Evolutionary conservation across 106 monocot species (phyloP).

Genomic region (Phalaenopsis aphrodite): DNA sequence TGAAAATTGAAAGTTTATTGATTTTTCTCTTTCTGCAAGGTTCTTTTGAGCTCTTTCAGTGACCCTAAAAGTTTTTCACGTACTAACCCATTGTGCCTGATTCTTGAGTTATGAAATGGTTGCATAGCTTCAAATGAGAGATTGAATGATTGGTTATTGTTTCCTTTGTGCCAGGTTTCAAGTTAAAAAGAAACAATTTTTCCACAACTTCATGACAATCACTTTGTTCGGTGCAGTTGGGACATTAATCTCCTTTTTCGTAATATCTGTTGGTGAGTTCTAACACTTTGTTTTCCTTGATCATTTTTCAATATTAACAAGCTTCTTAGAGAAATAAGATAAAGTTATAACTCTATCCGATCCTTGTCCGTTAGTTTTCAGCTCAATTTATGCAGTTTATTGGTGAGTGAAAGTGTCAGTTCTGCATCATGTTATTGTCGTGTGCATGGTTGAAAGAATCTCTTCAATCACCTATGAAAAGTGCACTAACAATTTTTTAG

Average conservation of each 20-base stretch:
- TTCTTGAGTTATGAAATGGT: neutral
- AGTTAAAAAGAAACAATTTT: constrained; percentile 98
- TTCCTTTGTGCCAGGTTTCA: constrained; percentile 64
- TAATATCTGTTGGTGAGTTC: constrained; percentile 61
- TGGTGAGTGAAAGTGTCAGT: neutral
- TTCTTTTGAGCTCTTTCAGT: neutral
- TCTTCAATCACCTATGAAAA: neutral
- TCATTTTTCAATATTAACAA: neutral
- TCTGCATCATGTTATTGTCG: neutral
- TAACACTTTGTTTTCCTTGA: neutral
- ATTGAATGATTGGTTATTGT: neutral
- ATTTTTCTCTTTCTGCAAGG: neutral
- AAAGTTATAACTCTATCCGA: neutral
- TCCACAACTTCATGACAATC: constrained; percentile 96
- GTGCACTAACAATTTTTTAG: neutral
- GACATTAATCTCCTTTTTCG: constrained; percentile 78
- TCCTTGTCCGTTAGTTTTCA: neutral
- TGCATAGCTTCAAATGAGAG: neutral
- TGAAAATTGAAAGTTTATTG: neutral
- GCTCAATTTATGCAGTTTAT: neutral
- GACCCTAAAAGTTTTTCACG: neutral
- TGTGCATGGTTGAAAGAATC: neutral
- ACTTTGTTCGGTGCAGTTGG: constrained; percentile 84
- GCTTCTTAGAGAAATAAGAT: neutral
- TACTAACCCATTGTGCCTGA: neutral